Conservation (phyloP, 305 asterid genomes). For the Fraxinus floribunda region DNA sequence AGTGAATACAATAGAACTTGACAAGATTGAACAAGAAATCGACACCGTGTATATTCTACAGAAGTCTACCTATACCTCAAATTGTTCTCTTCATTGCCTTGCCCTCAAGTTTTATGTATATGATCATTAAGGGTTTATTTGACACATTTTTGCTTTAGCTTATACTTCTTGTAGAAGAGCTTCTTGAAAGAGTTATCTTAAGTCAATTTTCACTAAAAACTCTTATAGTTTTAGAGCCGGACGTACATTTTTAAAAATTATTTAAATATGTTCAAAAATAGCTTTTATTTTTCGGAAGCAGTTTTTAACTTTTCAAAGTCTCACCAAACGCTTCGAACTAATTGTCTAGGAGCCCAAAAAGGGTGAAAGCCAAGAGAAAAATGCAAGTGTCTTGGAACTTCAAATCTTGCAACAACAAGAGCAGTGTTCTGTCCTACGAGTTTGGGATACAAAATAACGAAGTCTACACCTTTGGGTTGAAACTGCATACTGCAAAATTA, state of each 20-base stretch:
- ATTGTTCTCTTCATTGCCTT: not conserved
- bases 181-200: no score
- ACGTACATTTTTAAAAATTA: no score
- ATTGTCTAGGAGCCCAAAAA: conserved; percentile 56
- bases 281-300: not conserved
- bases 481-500: conserved; percentile 72
- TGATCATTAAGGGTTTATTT: no score
- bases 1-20: not conserved
- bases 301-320: no score
- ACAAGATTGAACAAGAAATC: not conserved
- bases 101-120: not conserved
- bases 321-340: not conserved
- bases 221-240: not conserved
- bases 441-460: conserved; percentile 63
- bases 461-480: conserved; percentile 70
- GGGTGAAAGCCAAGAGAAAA: conserved; percentile 94
- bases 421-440: conserved; percentile 53
- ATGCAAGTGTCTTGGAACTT: conserved; percentile 75
- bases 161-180: not conserved
- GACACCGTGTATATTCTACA: not conserved
- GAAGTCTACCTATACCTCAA: not conserved
- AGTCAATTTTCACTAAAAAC: no score
- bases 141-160: not conserved
- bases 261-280: no score
- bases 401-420: conserved; percentile 61